phyloP scores from a whole-genome alignment of 139 green algal genomes.

The Spirogloea muscicola region DNA sequence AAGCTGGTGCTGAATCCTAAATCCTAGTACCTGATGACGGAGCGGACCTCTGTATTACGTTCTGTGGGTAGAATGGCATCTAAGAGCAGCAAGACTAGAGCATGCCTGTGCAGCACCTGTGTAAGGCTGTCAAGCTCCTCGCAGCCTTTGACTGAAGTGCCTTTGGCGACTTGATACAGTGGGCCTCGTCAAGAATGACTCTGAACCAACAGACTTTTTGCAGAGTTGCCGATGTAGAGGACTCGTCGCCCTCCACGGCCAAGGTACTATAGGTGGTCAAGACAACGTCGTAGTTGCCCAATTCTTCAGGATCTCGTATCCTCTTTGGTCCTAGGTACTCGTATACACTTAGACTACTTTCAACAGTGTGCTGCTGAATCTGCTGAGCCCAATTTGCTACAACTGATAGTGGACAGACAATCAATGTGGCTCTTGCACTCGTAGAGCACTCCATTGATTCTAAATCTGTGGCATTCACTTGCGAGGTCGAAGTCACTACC shows the following conservation, averaged over 20 bases:
- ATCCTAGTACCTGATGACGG: no score
- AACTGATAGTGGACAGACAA: conserved; percentile 67
- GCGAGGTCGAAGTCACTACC: no score
- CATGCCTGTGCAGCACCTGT: no score
- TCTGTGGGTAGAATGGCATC: no score
- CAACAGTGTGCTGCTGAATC: conserved; percentile 59
- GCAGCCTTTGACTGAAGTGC: conserved; percentile 40
- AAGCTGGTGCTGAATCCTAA: no score
- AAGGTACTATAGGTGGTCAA: conserved; percentile 24
- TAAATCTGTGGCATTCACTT: no score
- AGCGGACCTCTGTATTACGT: no score
- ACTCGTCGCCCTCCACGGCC: background rate
- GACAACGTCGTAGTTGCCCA: conserved; percentile 11
- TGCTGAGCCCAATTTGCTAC: conserved; percentile 65
- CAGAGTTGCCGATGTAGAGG: background rate
- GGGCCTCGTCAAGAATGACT: conserved; percentile 44
- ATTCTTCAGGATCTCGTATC: conserved; percentile 41
- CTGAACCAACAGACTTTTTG: conserved; percentile 18
- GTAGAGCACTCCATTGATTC: no score
- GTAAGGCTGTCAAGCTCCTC: conserved; percentile 17
- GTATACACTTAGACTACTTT: conserved; percentile 50
- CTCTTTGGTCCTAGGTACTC: conserved; percentile 21
- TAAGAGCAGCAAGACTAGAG: no score
- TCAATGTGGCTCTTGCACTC: conserved; percentile 58
- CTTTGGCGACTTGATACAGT: conserved; percentile 58